Evolutionary conservation across 441 rosid species (phyloP).

Genomic region (Rhodomyrtus psidioides): DNA sequence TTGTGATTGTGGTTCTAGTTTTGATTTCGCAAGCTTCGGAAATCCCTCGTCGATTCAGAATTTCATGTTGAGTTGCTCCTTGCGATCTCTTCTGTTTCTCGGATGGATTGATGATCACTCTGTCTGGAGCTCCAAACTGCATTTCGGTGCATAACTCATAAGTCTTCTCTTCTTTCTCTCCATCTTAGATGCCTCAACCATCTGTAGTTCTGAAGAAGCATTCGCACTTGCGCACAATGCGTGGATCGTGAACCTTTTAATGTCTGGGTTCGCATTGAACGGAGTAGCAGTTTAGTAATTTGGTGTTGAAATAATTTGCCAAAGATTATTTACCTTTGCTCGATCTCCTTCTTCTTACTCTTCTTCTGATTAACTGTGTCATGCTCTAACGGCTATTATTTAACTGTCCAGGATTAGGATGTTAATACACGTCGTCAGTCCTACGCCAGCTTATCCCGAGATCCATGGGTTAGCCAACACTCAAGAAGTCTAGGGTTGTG

Average conservation of each 20-base stretch:
- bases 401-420: neutral
- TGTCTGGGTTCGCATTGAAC: neutral
- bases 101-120: neutral
- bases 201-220: neutral
- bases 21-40: neutral
- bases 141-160: neutral
- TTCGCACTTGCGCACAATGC: neutral
- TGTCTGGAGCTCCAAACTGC: neutral
- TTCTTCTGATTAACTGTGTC: neutral
- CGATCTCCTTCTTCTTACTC: neutral
- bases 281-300: neutral
- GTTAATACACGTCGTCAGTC: no score
- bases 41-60: neutral
- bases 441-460: no score
- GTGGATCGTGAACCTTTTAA: neutral
- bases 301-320: neutral
- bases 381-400: neutral
- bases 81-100: neutral
- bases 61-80: neutral
- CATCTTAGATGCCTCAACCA: no score
- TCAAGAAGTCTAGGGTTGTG: no score
- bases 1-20: no score
- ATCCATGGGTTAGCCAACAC: no score
- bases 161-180: neutral
- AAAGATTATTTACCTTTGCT: neutral